Evolutionary conservation across 2,329 filamentous ascomycete species (phyloP).

Genomic region (Apiospora sp.): DNA sequence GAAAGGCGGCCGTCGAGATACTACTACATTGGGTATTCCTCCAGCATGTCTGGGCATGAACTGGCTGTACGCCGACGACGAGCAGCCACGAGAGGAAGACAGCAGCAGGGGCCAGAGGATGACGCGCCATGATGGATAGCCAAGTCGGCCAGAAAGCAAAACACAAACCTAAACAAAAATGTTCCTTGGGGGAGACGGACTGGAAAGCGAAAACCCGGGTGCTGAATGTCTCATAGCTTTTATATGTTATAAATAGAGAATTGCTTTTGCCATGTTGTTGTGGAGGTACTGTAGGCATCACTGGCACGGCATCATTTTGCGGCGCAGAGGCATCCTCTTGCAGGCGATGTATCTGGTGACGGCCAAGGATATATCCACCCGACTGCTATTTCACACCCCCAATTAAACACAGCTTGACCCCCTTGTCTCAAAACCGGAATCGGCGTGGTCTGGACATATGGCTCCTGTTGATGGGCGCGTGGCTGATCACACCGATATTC

Average conservation of each 20-base stretch:
- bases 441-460: slow-evolving; percentile 12
- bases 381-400: slow-evolving; percentile 12
- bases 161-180: not conserved
- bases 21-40: slow-evolving; percentile 60
- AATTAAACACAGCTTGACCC: slow-evolving; percentile 19
- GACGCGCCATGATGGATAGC: slow-evolving; percentile 12
- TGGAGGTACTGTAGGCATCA: slow-evolving; percentile 1
- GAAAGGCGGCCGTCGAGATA: slow-evolving; percentile 57
- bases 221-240: slow-evolving; percentile 19
- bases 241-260: slow-evolving; percentile 2
- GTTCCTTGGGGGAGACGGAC: not conserved
- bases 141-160: not conserved
- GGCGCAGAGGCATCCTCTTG: slow-evolving; percentile 8
- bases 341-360: slow-evolving; percentile 6
- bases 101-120: not conserved
- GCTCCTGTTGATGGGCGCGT: not conserved
- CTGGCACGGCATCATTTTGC: slow-evolving; percentile 3
- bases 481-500: slow-evolving; percentile 15
- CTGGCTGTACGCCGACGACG: not conserved
- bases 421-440: slow-evolving; percentile 4
- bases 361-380: slow-evolving; percentile 7
- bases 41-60: slow-evolving; percentile 55
- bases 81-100: not conserved
- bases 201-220: not conserved
- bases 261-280: not conserved